phyloP scores from a whole-genome alignment of 1,284 basidiomycete species.

The Cerrena zonata region DNA sequence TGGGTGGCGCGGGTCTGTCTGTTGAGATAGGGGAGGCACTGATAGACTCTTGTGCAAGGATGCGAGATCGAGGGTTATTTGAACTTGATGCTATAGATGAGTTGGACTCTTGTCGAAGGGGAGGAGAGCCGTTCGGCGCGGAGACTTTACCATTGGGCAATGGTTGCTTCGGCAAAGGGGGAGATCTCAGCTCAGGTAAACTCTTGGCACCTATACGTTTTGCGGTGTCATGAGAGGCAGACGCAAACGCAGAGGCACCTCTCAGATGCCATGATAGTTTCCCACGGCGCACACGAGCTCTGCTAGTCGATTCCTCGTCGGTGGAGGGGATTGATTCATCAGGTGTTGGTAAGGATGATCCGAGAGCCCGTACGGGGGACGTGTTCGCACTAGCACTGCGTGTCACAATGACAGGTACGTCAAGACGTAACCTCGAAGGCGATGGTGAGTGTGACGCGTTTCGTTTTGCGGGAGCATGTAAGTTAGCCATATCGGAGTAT shows the following conservation, averaged over 20 bases:
- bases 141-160: not conserved
- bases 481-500: conserved; percentile 36
- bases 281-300: conserved; percentile 20
- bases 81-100: conserved; percentile 34
- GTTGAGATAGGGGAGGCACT: conserved; percentile 37
- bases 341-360: conserved; percentile 54
- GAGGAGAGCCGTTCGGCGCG: conserved; percentile 36
- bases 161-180: not conserved
- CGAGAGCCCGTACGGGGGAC: conserved; percentile 51
- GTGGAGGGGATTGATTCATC: conserved; percentile 42
- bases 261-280: conserved; percentile 38
- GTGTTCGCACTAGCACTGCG: conserved; percentile 25
- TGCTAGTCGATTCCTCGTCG: conserved; percentile 23
- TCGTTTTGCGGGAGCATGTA: conserved; percentile 5
- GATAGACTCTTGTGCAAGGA: conserved; percentile 32
- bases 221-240: conserved; percentile 29
- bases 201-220: conserved; percentile 66
- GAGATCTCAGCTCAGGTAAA: conserved; percentile 67
- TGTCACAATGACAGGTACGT: conserved; percentile 36
- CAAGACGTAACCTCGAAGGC: conserved; percentile 48
- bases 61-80: conserved; percentile 23
- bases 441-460: conserved; percentile 28
- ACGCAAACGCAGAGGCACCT: conserved; percentile 49
- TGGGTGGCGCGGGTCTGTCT: conserved; percentile 44
- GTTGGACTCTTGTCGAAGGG: conserved; percentile 40